phyloP scores from a whole-genome alignment of 768 basidiomycete genomes.

The Phlebiopsis flavidoalba region DNA sequence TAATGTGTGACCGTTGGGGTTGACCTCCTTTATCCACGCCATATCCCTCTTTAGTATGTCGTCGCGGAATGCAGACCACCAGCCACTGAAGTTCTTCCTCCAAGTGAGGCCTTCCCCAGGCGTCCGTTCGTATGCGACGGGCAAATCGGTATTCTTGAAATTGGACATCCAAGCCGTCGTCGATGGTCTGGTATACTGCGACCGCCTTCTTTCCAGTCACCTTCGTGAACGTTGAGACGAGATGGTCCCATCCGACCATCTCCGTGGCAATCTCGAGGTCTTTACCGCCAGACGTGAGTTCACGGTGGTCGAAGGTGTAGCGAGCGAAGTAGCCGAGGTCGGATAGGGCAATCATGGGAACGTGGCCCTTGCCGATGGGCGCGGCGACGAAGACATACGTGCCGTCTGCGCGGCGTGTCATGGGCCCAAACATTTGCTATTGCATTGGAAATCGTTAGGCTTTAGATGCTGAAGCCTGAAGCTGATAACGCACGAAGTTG shows the following conservation, averaged over 20 bases:
- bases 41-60: conserved; percentile 37
- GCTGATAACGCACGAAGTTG: background rate
- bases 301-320: conserved; percentile 26
- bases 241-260: conserved; percentile 19
- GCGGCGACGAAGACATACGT: conserved; percentile 23
- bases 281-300: conserved; percentile 14
- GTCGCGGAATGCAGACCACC: conserved; percentile 39
- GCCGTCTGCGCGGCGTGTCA: conserved; percentile 20
- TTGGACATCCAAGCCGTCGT: conserved; percentile 18
- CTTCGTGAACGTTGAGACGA: conserved; percentile 21
- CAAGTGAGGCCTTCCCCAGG: conserved; percentile 15
- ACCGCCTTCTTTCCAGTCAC: conserved; percentile 23
- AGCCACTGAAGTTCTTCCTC: conserved; percentile 33
- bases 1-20: conserved; percentile 30
- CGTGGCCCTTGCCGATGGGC: conserved; percentile 22
- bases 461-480: background rate
- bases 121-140: conserved; percentile 14
- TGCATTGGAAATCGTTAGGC: no score
- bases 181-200: conserved; percentile 14
- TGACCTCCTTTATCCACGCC: conserved; percentile 35
- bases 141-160: conserved; percentile 13
- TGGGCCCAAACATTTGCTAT: conserved; percentile 15
- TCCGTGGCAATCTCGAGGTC: conserved; percentile 23
- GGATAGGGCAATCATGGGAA: conserved; percentile 24
- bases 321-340: conserved; percentile 26